Conservation (phyloP, 768 basidiomycete genomes). For the Lentinula sp. region DNA sequence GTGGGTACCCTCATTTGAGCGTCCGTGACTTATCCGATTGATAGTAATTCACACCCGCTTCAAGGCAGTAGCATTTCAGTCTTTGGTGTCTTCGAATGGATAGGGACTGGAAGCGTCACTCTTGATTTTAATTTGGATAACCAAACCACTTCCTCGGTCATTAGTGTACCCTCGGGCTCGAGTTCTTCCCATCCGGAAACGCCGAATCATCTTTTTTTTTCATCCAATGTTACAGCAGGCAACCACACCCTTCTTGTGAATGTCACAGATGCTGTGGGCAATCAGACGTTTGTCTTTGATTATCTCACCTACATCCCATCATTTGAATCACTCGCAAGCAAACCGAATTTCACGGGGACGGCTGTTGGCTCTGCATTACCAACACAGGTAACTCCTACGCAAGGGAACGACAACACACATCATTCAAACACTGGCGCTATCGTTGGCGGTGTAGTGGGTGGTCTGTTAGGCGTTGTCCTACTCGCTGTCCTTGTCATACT, state of each 20-base stretch:
- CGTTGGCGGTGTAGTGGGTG: not conserved
- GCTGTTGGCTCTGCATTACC: not conserved
- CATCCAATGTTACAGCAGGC: not conserved
- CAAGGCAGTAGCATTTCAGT: not conserved
- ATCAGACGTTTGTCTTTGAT: slow-evolving; percentile 2
- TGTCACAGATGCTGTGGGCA: not conserved
- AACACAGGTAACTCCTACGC: not conserved
- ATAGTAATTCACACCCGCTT: no score
- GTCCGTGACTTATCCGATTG: not conserved
- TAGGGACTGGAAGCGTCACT: not conserved
- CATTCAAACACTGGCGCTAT: not conserved
- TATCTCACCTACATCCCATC: not conserved
- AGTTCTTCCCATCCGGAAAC: not conserved
- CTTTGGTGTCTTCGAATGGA: slow-evolving; percentile 2
- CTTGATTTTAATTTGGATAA: not conserved
- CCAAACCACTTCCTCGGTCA: not conserved
- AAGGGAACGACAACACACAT: not conserved
- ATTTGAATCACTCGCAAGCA: not conserved
- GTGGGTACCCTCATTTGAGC: not conserved
- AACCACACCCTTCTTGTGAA: not conserved
- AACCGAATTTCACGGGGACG: slow-evolving; percentile 1
- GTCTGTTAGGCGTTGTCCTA: not conserved
- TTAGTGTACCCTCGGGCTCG: not conserved
- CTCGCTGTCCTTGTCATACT: not conserved
- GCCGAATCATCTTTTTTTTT: not conserved